Evolutionary conservation across 805 yeast genomes (phyloP), one percentile per base, ranked within the genome.

Genomic region (Candida orba): DNA sequence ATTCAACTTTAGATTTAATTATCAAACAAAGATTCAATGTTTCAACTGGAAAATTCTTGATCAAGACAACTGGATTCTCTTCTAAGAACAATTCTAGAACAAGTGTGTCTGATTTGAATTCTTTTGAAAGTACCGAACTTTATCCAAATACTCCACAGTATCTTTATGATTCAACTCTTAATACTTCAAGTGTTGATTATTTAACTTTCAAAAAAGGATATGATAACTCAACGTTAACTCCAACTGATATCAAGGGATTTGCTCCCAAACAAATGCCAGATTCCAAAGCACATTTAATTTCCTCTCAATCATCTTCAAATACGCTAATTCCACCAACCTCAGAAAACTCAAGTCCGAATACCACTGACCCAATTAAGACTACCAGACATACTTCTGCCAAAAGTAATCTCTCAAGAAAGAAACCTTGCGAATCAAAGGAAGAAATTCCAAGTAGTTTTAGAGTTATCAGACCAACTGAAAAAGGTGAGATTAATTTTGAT

Each of bases 401-500:
- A 12, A n/a, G 22, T 9, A 18, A n/a, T 23, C 45, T 44, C n/a
- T 39, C 42, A 8, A 52, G 53, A 32, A 42, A 46, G 33, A 45
- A 42, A 32, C 44, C 55, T 12, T 45, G 23, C 6, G 6, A 6
- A 20, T 24, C 43, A 15, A 37, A 45, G 10, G 37, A 39, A 23
- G 32, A 48, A 18, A 49, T 50, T 27, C 56, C 56, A 18, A 67
- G 74, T 35, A 67, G 87, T 0, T 86, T 87, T 58, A 71, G 82
- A 46, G 81, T 87, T 1, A 72, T 87, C 8, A 65, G 90, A 29
- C 73, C 72, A 9, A 75, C 77, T 22, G 78, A 75, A n/a, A 76
- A 74, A 13, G 68, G 74, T 30, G 95, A 84, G 54, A 86, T 86
- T 47, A 89, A 89, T 60, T 87, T 87, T 57, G 93, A 87, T 53